Percentiles rank a stretch among this genome's conserved stretches.
Conservation (phyloP, 441 rosid genomes). For the Iberis amara region DNA sequence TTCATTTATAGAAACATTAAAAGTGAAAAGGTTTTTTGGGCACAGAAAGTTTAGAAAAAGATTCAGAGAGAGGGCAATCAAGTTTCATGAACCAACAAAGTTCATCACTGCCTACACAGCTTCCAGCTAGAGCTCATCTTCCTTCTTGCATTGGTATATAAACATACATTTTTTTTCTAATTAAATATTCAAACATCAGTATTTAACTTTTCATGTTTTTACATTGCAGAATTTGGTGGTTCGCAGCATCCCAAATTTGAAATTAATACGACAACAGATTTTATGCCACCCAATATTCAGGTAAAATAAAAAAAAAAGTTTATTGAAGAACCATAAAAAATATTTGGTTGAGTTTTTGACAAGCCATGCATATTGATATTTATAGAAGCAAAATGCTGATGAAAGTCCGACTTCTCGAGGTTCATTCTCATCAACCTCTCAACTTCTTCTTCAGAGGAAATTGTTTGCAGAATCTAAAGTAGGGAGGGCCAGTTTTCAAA, state of each 20-base stretch:
- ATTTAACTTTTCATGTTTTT: no score
- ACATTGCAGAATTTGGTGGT: conserved; percentile 55
- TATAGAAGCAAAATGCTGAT: conserved; percentile 15
- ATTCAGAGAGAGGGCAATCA: conserved; percentile 44
- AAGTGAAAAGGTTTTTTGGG: no score
- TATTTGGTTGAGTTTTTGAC: no score
- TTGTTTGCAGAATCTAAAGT: conserved; percentile 64
- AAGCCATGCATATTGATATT: no score
- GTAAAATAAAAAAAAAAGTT: conserved; percentile 29
- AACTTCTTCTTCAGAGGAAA: conserved; percentile 63
- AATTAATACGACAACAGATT: conserved; percentile 52
- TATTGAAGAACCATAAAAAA: no score
- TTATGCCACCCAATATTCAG: conserved; percentile 58
- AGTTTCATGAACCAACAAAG: conserved; percentile 44
- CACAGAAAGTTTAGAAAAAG: conserved; percentile 35
- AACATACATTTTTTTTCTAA: not conserved
- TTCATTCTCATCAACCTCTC: conserved; percentile 45
- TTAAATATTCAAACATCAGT: not conserved
- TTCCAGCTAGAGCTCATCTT: conserved; percentile 76
- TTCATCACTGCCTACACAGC: conserved; percentile 66
- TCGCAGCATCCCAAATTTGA: conserved; percentile 71
- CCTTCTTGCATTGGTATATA: conserved; percentile 71
- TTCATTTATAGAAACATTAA: not conserved
- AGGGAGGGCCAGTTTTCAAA: conserved; percentile 84
- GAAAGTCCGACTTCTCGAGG: conserved; percentile 37